Evolutionary conservation across 116 monocot genomes (phyloP), one percentile per base, ranked within the genome.

Genomic region (Posidonia oceanica): DNA sequence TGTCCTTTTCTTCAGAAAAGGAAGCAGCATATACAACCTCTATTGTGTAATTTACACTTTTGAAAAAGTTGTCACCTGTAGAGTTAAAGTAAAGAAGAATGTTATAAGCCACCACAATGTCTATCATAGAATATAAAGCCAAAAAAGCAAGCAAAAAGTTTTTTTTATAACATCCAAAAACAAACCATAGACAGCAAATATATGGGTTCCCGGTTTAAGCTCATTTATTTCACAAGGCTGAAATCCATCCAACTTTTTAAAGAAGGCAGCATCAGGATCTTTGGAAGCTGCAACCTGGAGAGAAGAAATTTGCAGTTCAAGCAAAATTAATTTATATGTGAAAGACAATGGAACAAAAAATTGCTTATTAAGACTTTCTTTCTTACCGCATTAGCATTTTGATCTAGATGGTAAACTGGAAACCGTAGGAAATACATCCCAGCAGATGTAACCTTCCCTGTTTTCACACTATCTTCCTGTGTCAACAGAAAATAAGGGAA

Each of bases 371-470:
- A 4, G 59, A 14, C 13, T 37, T 10, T 38, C 14, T n/a, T 42
- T 64, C 87, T 82, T 78, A 96, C 96, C 39, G 83, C 80, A 75
- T 72, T 85, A 37, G 54, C 57, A 64, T 75, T 79, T 57, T 83
- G 83, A 66, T 87, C 91, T 57, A 96, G 83, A 14, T 89, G 84
- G 69, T 91, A 96, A 21, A 96, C 91, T 63, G 96, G 86, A 69
- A 96, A 96, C 22, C 87, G 54, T 41, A 96, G 91, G 74, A 96
- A 96, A 75, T 85, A 96, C 96, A 91, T 91, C 42, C 96, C 92
- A 51, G 91, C 89, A 56, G 89, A 89, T 54, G 95, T 86, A 70
- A 88, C 75, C 73, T 88, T 95, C 39, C 91, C 95, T 14, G 83
- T 78, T 81, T 83, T 91, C 39, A 65, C 53, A 80, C 91, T 83